These are phyloP conservation scores for Zalaria obscura DNA, from an alignment of 2,329 filamentous ascomycete genomes.

Conservation along the genomic window DNA sequence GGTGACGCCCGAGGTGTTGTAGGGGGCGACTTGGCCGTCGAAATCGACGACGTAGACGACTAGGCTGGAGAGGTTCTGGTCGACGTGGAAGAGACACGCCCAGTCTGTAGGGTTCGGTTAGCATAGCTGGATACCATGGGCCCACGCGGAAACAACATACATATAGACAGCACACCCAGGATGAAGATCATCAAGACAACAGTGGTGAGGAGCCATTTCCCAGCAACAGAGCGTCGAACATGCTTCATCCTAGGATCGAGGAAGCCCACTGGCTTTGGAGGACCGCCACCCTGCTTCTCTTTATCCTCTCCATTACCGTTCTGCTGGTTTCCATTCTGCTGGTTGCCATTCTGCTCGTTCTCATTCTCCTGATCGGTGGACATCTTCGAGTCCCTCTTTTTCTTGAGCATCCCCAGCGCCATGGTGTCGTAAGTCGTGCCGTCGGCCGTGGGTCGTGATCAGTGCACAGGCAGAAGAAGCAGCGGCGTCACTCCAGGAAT, in stretches of 20 bases:
- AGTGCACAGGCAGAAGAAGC: no score
- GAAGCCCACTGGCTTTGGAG: conserved; percentile 28
- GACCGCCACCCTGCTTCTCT: conserved; percentile 3
- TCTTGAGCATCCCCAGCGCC: no score
- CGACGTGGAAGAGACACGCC: conserved; percentile 39
- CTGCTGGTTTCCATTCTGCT: conserved; percentile 1
- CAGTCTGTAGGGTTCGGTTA: conserved; percentile 25
- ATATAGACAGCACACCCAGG: conserved; percentile 41
- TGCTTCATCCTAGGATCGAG: conserved; percentile 27
- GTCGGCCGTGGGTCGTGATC: no score
- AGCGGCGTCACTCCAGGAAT: no score
- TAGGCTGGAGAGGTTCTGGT: conserved; percentile 34
- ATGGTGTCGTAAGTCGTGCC: no score
- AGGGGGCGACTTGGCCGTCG: conserved; percentile 41
- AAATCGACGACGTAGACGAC: conserved; percentile 49
- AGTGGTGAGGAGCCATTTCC: conserved; percentile 29
- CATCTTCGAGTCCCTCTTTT: no score
- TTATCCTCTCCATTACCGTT: conserved; percentile 3
- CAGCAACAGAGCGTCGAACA: conserved; percentile 24
- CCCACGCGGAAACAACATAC: conserved; percentile 5
- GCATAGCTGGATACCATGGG: background rate
- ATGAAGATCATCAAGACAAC: conserved; percentile 42
- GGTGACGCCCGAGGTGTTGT: conserved; percentile 25
- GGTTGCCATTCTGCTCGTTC: conserved; percentile 2
- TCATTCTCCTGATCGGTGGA: background rate